These are phyloP conservation scores for Acanthamoeba healyi DNA, from an alignment of 208 protist species.

Conservation along the genomic window DNA sequence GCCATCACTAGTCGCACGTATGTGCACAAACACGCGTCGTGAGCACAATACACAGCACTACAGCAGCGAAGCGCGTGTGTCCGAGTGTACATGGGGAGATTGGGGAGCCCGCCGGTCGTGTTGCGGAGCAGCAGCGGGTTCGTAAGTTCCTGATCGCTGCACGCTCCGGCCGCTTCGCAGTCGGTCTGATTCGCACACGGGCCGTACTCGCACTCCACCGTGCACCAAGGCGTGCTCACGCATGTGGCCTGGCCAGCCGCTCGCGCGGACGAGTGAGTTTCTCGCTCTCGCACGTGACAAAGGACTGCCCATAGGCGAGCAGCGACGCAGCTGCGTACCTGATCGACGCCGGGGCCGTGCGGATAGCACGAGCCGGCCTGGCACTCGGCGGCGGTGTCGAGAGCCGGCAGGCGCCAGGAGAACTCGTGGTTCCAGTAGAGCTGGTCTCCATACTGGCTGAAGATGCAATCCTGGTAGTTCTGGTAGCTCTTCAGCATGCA, in stretches of 20 bases:
- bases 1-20: background rate
- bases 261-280: too few species aligned
- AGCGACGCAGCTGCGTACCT: background rate
- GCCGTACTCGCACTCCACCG: background rate
- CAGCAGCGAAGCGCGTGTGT: too few species aligned
- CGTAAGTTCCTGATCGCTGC: background rate
- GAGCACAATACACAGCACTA: background rate
- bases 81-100: constrained; percentile 1
- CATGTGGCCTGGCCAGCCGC: background rate
- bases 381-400: background rate
- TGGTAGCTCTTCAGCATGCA: constrained; percentile 44
- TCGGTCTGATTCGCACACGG: constrained; percentile 26
- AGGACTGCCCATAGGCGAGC: background rate
- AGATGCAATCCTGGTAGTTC: background rate
- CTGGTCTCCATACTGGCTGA: background rate
- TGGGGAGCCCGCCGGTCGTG: background rate
- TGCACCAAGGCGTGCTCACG: constrained; percentile 22
- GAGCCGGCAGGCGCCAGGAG: background rate
- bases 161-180: background rate
- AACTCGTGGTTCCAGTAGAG: constrained; percentile 56
- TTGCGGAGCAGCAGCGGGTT: background rate
- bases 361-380: constrained; percentile 29
- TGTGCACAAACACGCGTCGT: background rate
- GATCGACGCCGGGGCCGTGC: background rate
- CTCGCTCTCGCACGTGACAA: too few species aligned